These are phyloP conservation scores for Capsicum pubescens DNA, from an alignment of 257 asterid genomes.

Conservation along the genomic window DNA sequence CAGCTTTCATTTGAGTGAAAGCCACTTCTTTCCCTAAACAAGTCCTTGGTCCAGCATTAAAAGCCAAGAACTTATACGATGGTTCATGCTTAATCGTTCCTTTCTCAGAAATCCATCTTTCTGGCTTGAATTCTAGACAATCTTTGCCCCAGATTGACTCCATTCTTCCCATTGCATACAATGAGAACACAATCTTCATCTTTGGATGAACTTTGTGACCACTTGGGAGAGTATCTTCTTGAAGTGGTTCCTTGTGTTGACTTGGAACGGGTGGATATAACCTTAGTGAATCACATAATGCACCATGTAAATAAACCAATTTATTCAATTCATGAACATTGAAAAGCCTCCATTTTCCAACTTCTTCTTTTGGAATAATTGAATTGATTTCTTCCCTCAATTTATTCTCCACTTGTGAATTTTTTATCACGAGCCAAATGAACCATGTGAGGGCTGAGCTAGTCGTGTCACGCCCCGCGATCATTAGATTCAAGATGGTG, in stretches of 20 bases:
- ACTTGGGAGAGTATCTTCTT: slow-evolving; percentile 49
- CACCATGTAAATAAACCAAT: slow-evolving; percentile 51
- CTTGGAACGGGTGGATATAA: slow-evolving; percentile 59
- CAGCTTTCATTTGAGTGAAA: slow-evolving; percentile 62
- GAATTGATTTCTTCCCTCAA: slow-evolving; percentile 53
- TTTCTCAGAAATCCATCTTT: slow-evolving; percentile 54
- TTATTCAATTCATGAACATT: slow-evolving; percentile 42
- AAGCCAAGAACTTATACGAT: slow-evolving; percentile 55
- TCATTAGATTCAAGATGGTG: slow-evolving; percentile 60
- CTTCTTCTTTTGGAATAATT: slow-evolving; percentile 28
- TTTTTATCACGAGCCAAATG: slow-evolving; percentile 58
- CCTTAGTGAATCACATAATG: slow-evolving; percentile 53
- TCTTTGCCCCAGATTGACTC: slow-evolving; percentile 53
- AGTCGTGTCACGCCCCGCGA: slow-evolving; percentile 71
- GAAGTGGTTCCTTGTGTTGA: slow-evolving; percentile 50
- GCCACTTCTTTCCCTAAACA: slow-evolving; percentile 69
- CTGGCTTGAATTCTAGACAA: slow-evolving; percentile 53
- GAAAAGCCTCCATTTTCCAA: slow-evolving; percentile 42
- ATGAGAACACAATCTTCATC: slow-evolving; percentile 42
- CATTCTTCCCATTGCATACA: slow-evolving; percentile 60
- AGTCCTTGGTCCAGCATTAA: slow-evolving; percentile 64
- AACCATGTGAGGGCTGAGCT: slow-evolving; percentile 76
- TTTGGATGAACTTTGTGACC: slow-evolving; percentile 45
- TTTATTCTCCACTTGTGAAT: slow-evolving; percentile 52
- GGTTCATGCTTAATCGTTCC: slow-evolving; percentile 54